These are phyloP conservation scores for Pichia sporocuriosa DNA, from an alignment of 805 yeast species.

Conservation along the genomic window DNA sequence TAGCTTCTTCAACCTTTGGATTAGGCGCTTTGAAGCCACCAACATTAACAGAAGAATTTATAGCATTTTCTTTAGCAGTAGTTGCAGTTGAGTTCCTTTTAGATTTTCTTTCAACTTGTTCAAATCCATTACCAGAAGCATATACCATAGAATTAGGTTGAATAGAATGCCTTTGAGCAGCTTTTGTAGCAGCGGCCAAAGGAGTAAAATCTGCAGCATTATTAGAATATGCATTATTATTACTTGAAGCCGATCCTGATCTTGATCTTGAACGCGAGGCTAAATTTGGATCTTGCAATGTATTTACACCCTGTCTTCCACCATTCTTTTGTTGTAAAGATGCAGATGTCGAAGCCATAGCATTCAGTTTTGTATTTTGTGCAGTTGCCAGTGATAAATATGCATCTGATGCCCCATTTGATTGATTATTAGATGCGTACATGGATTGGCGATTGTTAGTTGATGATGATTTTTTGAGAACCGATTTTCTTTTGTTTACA, in stretches of 20 bases:
- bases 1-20: slow-evolving; percentile 16
- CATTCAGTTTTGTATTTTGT: slow-evolving; percentile 69
- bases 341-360: slow-evolving; percentile 31
- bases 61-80: neutral
- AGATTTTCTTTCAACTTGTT: neutral
- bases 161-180: slow-evolving; percentile 20
- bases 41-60: neutral
- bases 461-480: slow-evolving; percentile 34
- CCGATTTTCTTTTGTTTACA: slow-evolving; percentile 35
- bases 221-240: neutral
- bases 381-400: slow-evolving; percentile 68
- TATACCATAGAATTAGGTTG: slow-evolving; percentile 7
- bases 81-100: neutral
- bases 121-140: neutral
- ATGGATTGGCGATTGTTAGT: slow-evolving; percentile 14
- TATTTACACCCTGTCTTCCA: neutral
- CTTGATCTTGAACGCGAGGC: slow-evolving; percentile 6
- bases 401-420: slow-evolving; percentile 44
- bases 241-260: slow-evolving; percentile 7
- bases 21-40: slow-evolving; percentile 8
- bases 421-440: slow-evolving; percentile 15
- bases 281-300: slow-evolving; percentile 1
- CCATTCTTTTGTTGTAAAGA: neutral
- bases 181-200: slow-evolving; percentile 29
- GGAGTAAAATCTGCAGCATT: slow-evolving; percentile 3